Conservation (phyloP, 805 yeast genomes). For the Wickerhamiella australiensis region DNA sequence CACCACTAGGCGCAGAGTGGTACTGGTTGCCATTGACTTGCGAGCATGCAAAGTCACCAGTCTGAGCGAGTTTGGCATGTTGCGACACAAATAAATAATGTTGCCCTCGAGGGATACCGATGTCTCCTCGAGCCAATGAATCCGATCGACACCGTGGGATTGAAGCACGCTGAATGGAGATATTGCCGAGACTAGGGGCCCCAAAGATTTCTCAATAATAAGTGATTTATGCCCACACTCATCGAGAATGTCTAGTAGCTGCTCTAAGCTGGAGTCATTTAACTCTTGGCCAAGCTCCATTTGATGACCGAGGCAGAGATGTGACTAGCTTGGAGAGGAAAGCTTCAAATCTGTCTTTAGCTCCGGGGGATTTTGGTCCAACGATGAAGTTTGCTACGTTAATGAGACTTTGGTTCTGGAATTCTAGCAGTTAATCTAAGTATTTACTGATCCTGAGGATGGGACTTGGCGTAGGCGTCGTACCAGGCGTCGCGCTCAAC, state of each 20-base stretch:
- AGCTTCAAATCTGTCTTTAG: too few species aligned
- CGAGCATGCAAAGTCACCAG: constrained; percentile 13
- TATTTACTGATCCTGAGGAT: constrained; percentile 21
- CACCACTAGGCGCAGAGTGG: constrained; percentile 11
- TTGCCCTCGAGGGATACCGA: constrained; percentile 15
- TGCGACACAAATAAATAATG: constrained; percentile 23
- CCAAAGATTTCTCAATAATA: constrained; percentile 37
- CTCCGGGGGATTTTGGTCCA: too few species aligned
- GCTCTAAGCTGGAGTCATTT: constrained; percentile 14
- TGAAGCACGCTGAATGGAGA: constrained; percentile 45
- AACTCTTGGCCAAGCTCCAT: constrained; percentile 7
- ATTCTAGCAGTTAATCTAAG: background rate
- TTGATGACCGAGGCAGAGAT: background rate
- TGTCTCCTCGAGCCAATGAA: constrained; percentile 35
- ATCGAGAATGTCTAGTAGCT: constrained; percentile 18
- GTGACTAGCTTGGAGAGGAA: background rate
- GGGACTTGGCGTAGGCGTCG: constrained; percentile 61
- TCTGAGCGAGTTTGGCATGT: constrained; percentile 17
- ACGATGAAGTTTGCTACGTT: too few species aligned
- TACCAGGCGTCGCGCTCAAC: constrained; percentile 76
- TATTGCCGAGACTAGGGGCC: constrained; percentile 40
- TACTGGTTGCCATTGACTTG: constrained; percentile 2
- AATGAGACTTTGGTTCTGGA: background rate
- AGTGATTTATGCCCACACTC: constrained; percentile 24
- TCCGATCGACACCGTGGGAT: constrained; percentile 37